Base-by-base conservation (phyloP, 352 stramenopile genomes). In the Pythium apleroticum region DNA sequence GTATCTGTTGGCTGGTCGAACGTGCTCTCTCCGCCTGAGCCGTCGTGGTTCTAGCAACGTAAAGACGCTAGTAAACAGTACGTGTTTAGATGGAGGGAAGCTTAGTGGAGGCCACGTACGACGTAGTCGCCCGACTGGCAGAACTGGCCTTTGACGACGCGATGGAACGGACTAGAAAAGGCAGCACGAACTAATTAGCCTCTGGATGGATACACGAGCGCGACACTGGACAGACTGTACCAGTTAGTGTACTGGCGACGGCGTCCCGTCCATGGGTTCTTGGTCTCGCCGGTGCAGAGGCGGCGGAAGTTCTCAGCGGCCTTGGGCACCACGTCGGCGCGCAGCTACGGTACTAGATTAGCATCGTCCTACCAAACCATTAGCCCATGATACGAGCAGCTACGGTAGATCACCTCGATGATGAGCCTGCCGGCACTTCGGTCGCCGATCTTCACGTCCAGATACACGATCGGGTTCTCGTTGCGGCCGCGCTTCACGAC, bases 291-390 rank as follows among this genome's bases (percentile, higher is more conserved):
- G 0, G 96, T 99, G 74, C 96, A 99, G 5, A 99, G 75, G 43
- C 81, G 87, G 46, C 96, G 81, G 74, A 99, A 99, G 77, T 99
- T 99, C 76, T 99, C 96, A 14, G 91, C 96, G 0, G 96, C 98
- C 41, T 84, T 81, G 0, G 97, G 96, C 31, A 97, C 95, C 8
- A 98, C 79, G 78, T 99, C 96, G n/a, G 92, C 90, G 46, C 91
- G 84, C 7, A 99, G 80, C 81, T 90, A 61, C 5, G 22, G 17
- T 56, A 24, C n/a, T 20, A 53, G 6, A 14, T 54, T 20, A 53
- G 8, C 22, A 19, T 10, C 15, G 9, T 30, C n/a, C 30, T n/a
- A n/a, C n/a, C n/a, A n/a, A n/a, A n/a, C n/a, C n/a, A n/a, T n/a
- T n/a, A 17, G 9, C 15, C 4, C 37, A 41, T 27, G 5, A 2